Conservation (phyloP, 257 asterid genomes). For the Galeopsis tetrahit region DNA sequence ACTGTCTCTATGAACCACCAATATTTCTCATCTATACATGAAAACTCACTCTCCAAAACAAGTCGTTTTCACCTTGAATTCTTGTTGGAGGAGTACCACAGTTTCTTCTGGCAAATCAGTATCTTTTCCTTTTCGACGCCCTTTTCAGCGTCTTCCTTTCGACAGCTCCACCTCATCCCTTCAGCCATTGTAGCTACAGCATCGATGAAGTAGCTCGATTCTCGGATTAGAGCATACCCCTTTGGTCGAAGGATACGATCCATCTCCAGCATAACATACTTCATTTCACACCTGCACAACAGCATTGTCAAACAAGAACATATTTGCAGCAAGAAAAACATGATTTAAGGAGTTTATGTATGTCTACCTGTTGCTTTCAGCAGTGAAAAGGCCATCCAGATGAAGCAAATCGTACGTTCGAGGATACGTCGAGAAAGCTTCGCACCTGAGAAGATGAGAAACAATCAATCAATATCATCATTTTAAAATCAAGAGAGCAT, state of each 20-base stretch:
- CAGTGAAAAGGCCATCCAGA: constrained; percentile 59
- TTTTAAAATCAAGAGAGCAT: not conserved
- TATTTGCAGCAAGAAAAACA: not conserved
- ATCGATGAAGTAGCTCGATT: constrained; percentile 67
- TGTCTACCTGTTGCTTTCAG: constrained; percentile 57
- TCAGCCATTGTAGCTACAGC: constrained; percentile 62
- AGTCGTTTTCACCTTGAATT: constrained; percentile 36
- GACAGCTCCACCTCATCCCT: constrained; percentile 95
- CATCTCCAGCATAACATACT: constrained; percentile 90
- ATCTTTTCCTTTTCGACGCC: constrained; percentile 66
- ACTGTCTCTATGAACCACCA: not conserved
- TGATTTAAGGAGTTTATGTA: not conserved
- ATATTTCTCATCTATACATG: constrained; percentile 34
- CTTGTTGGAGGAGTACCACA: constrained; percentile 77
- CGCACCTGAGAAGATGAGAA: constrained; percentile 44
- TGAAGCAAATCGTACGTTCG: constrained; percentile 64
- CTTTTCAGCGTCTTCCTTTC: constrained; percentile 70
- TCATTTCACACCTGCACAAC: constrained; percentile 85
- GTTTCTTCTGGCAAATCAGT: constrained; percentile 92
- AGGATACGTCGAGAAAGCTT: constrained; percentile 67
- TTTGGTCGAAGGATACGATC: constrained; percentile 88
- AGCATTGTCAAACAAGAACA: not conserved
- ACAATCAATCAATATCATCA: constrained; percentile 7
- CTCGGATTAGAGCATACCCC: constrained; percentile 79
- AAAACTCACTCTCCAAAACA: constrained; percentile 7